Conservation (phyloP, 768 basidiomycete genomes). For the Serendipita sp. region DNA sequence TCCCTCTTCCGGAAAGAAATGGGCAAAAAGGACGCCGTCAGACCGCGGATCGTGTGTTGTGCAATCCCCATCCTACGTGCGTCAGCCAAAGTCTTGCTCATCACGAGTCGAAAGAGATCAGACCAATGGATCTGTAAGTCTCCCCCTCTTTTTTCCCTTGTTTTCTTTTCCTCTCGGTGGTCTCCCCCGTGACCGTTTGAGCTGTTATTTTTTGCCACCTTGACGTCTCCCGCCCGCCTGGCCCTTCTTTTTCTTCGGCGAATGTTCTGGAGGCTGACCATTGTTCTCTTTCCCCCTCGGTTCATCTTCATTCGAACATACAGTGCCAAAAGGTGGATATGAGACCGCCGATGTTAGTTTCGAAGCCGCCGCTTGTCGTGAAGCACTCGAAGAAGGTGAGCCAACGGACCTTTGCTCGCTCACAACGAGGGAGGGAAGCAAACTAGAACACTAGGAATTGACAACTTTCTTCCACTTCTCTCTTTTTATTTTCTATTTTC, state of each 20-base stretch:
- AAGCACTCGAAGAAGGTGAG: constrained; percentile 95
- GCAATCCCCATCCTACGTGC: constrained; percentile 69
- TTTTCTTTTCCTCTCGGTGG: background rate
- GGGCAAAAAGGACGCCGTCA: constrained; percentile 58
- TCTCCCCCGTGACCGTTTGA: too few relatives aligned
- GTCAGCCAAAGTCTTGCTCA: constrained; percentile 62
- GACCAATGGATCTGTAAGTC: constrained; percentile 81
- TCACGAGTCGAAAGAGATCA: constrained; percentile 71
- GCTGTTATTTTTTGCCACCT: background rate
- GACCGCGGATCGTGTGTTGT: constrained; percentile 78
- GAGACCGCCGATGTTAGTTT: constrained; percentile 65
- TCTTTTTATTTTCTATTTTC: background rate
- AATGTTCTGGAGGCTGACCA: background rate
- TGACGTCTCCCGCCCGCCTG: background rate
- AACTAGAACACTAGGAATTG: too few relatives aligned
- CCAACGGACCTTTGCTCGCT: constrained; percentile 67
- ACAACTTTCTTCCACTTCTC: constrained; percentile 12
- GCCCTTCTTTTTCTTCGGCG: background rate
- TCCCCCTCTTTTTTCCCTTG: background rate
- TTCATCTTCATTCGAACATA: background rate
- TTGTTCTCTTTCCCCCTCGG: too few relatives aligned
- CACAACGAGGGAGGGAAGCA: constrained; percentile 34
- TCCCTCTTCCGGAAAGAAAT: constrained; percentile 15
- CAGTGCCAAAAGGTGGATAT: constrained; percentile 91
- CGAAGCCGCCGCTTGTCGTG: constrained; percentile 78